Evolutionary conservation across 345 rosid species (phyloP), one percentile per base, ranked within the genome.

Genomic region (rapeseed (Brassica napus)): DNA sequence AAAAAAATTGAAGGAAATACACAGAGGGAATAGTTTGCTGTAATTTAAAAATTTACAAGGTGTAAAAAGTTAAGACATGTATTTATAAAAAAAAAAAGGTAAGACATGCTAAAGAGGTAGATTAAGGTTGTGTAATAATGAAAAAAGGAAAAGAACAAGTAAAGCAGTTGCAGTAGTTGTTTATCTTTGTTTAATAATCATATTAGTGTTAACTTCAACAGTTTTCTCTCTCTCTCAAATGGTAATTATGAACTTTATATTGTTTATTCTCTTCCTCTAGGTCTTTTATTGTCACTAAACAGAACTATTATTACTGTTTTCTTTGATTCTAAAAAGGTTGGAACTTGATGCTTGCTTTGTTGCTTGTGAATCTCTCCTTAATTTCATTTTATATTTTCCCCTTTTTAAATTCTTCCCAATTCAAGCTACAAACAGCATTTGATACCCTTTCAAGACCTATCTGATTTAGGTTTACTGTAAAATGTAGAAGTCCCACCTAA

Each of bases 101-200:
- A 8, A 73, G 70, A 24, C 69, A 73, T 73, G 75, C n/a, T 68
- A 52, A 39, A 59, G 82, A 74, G 74, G 82, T 79, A 74, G 79
- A 80, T 80, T 80, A 80, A 35, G 75, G 79, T 74, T 79, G 71
- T 68, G 83, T 75, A 75, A 80, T 75, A 80, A 80, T 75, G 69
- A 75, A 76, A 81, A 26, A 76, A 75, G 73, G 73, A 76, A 81
- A 75, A 86, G 87, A 75, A 86, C 81, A 85, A 79, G 83, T 79
- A 77, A 88, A 88, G 87, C 85, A 83, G 86, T 85, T 89, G 87
- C 84, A 83, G 92, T 84, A 72, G 90, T 90, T 85, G 71, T 81
- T 86, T 81, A 84, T 86, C 5, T 86, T 88, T 78, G n/a, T 44
- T 69, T 75, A 80, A 80, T 86, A 86, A 87, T 81, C 84, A 75